Conservation (phyloP, 2,329 filamentous ascomycete species). For the Pseudopyrenochaeta lycopersici region DNA sequence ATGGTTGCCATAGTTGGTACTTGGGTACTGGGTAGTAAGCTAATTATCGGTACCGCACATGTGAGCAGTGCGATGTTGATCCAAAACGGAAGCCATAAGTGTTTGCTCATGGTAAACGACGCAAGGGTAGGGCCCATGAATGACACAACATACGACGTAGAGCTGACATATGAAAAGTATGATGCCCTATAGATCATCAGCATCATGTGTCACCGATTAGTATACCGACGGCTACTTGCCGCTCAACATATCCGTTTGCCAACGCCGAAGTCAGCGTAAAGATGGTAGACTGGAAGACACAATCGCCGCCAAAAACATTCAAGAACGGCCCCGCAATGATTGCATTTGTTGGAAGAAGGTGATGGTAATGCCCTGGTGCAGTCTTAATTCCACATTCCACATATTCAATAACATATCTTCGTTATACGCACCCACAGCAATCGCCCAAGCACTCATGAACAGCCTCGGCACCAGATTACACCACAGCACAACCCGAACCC, state of each 20-base stretch:
- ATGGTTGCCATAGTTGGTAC: not conserved
- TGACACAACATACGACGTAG: constrained; percentile 44
- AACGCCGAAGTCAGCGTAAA: constrained; percentile 45
- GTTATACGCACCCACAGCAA: constrained; percentile 37
- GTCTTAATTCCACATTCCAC: not conserved
- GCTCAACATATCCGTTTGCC: constrained; percentile 41
- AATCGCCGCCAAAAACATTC: constrained; percentile 45
- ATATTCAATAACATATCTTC: constrained; percentile 7
- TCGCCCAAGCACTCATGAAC: constrained; percentile 40
- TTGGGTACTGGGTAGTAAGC: constrained; percentile 23
- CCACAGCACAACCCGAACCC: constrained; percentile 40
- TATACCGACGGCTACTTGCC: constrained; percentile 21
- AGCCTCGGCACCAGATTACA: constrained; percentile 44
- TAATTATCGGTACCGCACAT: constrained; percentile 37
- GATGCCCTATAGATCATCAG: constrained; percentile 35
- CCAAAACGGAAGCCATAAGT: constrained; percentile 49
- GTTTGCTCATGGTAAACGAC: constrained; percentile 44
- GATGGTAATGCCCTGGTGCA: constrained; percentile 31
- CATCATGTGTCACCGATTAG: not conserved
- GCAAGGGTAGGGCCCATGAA: constrained; percentile 48
- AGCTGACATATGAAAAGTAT: constrained; percentile 48
- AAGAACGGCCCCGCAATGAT: constrained; percentile 44
- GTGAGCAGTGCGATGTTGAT: constrained; percentile 40
- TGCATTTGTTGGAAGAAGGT: constrained; percentile 37
- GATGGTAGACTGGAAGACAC: constrained; percentile 47